Percentiles rank a stretch among this genome's conserved stretches.
These are phyloP conservation scores for Pseudogymnoascus sp. DNA, from an alignment of 2,329 filamentous ascomycete genomes.

Conservation along the genomic window DNA sequence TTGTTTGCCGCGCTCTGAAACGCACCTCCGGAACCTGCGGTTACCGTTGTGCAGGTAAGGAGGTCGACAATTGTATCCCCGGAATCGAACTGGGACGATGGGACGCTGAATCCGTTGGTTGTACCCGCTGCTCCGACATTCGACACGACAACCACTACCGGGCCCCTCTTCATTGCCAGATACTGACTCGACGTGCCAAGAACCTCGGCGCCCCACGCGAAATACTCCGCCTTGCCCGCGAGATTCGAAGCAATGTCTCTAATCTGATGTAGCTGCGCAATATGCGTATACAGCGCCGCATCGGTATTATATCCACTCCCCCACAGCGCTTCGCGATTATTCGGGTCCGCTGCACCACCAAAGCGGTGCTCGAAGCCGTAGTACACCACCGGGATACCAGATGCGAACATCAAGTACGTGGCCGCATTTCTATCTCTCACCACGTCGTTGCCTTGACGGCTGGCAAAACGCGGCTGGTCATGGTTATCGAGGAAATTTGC, in stretches of 20 bases:
- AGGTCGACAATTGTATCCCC: not conserved
- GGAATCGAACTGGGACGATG: not conserved
- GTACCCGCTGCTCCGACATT: not conserved
- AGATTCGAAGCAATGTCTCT: not conserved
- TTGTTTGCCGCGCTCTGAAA: not conserved
- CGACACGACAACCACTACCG: not conserved
- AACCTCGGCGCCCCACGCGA: not conserved
- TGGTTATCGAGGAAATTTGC: constrained; percentile 36
- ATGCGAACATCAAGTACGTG: constrained; percentile 37
- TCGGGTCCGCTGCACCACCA: constrained; percentile 29
- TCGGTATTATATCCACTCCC: constrained; percentile 31
- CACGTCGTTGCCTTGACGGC: constrained; percentile 8
- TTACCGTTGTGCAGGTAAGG: not conserved
- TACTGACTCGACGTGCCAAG: not conserved
- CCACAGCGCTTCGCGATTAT: constrained; percentile 38
- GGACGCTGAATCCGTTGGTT: not conserved
- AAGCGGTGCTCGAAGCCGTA: constrained; percentile 44
- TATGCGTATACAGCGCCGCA: constrained; percentile 31
- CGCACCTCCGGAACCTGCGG: not conserved
- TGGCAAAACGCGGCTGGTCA: constrained; percentile 33
- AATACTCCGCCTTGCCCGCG: not conserved
- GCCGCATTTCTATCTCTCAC: constrained; percentile 35
- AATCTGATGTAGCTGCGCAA: constrained; percentile 17
- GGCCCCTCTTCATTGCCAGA: not conserved
- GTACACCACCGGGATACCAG: constrained; percentile 44